A percentile compares a stretch with the other conserved stretches of the same genome.
phyloP scores from a whole-genome alignment of 192 early-diverging fungal species.

The Gigaspora rosea region DNA sequence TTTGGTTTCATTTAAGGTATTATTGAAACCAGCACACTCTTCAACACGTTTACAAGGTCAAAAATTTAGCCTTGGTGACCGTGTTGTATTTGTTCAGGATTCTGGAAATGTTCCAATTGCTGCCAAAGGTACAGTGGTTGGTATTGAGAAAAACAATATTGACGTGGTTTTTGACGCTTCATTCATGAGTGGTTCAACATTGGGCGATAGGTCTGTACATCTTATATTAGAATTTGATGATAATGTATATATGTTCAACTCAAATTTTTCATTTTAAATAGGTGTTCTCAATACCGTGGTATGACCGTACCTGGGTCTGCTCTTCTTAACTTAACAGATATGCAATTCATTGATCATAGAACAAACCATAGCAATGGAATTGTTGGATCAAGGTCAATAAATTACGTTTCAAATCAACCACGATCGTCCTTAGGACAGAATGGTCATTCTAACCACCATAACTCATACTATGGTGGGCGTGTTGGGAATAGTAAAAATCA shows the following conservation, averaged over 20 bases:
- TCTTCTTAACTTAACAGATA: conserved; percentile 71
- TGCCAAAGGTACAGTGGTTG: conserved; percentile 82
- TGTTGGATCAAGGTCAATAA: neutral
- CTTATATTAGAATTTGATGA: neutral
- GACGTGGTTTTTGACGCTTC: conserved; percentile 88
- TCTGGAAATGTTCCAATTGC: conserved; percentile 79
- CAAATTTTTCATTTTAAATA: conserved; percentile 11
- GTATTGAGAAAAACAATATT: conserved; percentile 68
- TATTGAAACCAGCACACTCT: conserved; percentile 82
- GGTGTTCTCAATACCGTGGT: conserved; percentile 77
- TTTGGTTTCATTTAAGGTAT: no score
- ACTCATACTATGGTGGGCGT: neutral
- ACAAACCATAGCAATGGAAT: neutral
- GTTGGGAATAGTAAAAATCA: neutral
- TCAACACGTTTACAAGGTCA: conserved; percentile 72
- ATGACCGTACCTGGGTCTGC: conserved; percentile 62
- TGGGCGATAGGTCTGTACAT: conserved; percentile 67
- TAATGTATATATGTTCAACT: neutral
- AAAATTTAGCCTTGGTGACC: conserved; percentile 83
- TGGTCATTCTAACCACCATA: neutral
- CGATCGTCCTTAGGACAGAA: no score
- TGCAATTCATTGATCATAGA: conserved; percentile 41
- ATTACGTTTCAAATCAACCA: neutral
- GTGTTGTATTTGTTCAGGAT: conserved; percentile 74
- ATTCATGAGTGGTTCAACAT: conserved; percentile 75